Evolutionary conservation across 805 yeast species (phyloP), one percentile per base, ranked within the genome.

Genomic region (Clavispora fructus): DNA sequence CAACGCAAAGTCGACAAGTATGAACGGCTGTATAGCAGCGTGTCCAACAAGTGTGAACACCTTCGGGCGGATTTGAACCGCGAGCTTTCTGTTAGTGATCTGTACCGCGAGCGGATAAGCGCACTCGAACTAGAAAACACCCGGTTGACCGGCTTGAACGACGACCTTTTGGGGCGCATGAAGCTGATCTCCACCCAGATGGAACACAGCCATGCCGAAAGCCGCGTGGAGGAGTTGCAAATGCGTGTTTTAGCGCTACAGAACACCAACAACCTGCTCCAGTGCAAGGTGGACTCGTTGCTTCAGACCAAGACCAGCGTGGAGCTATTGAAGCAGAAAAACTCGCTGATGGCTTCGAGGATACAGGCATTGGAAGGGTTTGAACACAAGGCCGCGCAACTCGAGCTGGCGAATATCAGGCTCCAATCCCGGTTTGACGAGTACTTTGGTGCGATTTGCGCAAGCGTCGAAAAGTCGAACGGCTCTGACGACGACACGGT

Each of bases 291-390:
- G 35, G 70, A 84, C 46, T 73, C 74, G 50, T 65, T 69, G 9
- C 64, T 80, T 23, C 77, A 77, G 50, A 63, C 76, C 49, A 70
- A 71, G 48, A 68, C 78, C 49, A 73, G 77, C 25, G 60, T 64
- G 6, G 85, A 79, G 53, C 56, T 83, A 9, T 62, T 83, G 30
- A 78, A 74, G 52, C 83, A 79, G 50, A 85, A 83, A 49, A 81
- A 78, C 45, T 50, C 58, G 0, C 54, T 74, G 0, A 59, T 83
- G 30, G 57, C 62, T 19, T 61, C 66, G 16, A 74, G 73, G 48
- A 39, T 81, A 16, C 46, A 55, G 3, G 52, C 56, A 9, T 57
- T 76, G 39, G 77, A 75, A 27, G 60, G 58, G 1, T 53, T 77
- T 4, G 76, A 79, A 48, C 71, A 69, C 37, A 69, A 72, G 39